These are phyloP conservation scores for Podaxis rugospora DNA, from an alignment of 768 basidiomycete genomes.

Conservation along the genomic window DNA sequence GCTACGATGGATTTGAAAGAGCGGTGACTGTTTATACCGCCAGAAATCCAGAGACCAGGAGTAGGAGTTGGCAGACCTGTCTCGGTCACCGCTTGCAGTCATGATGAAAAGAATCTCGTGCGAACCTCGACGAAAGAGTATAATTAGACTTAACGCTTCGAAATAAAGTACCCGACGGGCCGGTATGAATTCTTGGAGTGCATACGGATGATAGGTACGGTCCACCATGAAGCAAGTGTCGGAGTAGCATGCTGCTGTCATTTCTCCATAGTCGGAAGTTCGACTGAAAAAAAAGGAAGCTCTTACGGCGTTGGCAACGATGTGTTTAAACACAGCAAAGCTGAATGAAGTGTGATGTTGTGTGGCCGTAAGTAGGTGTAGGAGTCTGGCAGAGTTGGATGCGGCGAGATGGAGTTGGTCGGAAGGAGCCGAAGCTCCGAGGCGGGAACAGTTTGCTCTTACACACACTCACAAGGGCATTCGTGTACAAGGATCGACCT, in stretches of 20 bases:
- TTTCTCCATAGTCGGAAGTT: no score
- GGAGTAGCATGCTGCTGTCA: neutral
- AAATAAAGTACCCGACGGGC: neutral
- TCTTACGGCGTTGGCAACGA: no score
- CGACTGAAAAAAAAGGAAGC: no score
- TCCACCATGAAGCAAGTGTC: neutral
- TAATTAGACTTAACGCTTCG: neutral
- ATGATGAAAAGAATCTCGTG: neutral
- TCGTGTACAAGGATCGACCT: neutral
- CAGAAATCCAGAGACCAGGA: neutral
- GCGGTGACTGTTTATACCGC: constrained; percentile 13
- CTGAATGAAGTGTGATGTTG: no score
- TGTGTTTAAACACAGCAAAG: no score
- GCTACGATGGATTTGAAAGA: constrained; percentile 24
- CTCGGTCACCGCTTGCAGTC: neutral
- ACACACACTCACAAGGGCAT: neutral
- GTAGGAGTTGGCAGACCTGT: neutral
- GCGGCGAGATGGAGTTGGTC: neutral
- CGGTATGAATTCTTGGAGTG: neutral
- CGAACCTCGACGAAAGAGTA: neutral
- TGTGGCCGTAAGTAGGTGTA: no score
- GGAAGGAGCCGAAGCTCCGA: neutral
- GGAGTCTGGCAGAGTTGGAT: no score
- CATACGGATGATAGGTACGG: neutral
- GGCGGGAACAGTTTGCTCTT: neutral